Base-by-base conservation (phyloP, 495 filamentous ascomycete species). In the Xylaria sp. region DNA sequence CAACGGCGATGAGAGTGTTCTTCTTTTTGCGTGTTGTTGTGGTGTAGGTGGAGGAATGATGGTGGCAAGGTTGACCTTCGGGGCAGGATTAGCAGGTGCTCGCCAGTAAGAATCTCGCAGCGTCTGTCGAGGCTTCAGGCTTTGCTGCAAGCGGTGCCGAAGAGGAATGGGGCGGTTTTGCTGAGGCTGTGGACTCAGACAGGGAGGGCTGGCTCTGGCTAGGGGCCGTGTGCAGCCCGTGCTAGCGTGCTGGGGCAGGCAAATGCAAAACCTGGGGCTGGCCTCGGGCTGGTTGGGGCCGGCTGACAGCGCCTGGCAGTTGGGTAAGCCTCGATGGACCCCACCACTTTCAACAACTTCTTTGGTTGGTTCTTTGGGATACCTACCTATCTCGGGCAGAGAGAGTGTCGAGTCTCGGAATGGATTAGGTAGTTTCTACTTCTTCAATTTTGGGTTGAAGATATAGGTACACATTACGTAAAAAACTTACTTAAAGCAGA, bases 101-200 rank as follows among this genome's bases (percentile, higher is more conserved):
- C 44, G 55, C 68, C 68, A 70, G 68, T 70, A 70, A 70, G 61
- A 70, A 58, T 62, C 69, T 66, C 43, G 26, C 41, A 58, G 66
- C 37, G 53, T 44, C 52, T 11, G 44, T 53, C 46, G 29, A 66
- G 63, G 52, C 52, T 64, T 53, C 55, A 68, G 66, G 68, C 67
- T 59, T 50, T 70, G 61, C 61, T 70, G 68, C 68, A 70, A 70
- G 68, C 68, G 68, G 68, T 70, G 65, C 68, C 46, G 46, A 70
- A 57, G 46, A 65, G 68, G 68, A 64, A 70, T 70, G 68, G 68
- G 68, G 59, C 68, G 44, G 46, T 70, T 70, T 70, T 69, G 41
- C 21, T 62, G 68, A 65, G 68, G 68, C 59, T 70, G 44, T 59
- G 68, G 59, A 31, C 33, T 63, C 35, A 44, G 68, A 43, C 67